Conservation (phyloP, 139 green algal genomes). For the Volvox reticuliferus region DNA sequence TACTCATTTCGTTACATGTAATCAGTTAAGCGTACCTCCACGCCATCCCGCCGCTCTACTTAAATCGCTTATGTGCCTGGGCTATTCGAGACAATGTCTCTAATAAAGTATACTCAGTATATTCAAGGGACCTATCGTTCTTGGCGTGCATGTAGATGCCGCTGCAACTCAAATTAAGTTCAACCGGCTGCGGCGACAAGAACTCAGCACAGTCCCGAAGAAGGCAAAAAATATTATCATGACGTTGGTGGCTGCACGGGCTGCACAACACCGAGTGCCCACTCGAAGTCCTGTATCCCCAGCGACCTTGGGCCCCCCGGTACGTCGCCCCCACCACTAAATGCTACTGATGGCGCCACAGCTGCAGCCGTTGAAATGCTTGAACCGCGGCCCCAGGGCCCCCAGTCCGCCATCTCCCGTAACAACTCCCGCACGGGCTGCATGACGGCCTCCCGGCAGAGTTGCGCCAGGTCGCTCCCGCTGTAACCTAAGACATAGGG, state of each 20-base stretch:
- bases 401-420: not conserved
- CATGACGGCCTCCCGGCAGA: constrained; percentile 69
- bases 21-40: too few species aligned
- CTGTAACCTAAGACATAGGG: constrained; percentile 57
- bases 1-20: too few species aligned
- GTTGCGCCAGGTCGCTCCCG: constrained; percentile 64
- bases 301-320: not conserved
- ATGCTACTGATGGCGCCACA: not conserved
- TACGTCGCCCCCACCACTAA: not conserved
- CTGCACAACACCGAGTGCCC: not conserved
- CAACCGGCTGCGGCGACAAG: too few species aligned
- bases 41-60: too few species aligned
- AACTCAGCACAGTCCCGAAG: too few species aligned
- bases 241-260: not conserved
- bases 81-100: too few species aligned
- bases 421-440: constrained; percentile 68
- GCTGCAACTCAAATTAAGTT: too few species aligned
- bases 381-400: not conserved
- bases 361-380: not conserved
- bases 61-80: too few species aligned
- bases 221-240: too few species aligned
- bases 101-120: too few species aligned
- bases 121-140: too few species aligned
- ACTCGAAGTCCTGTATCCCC: constrained; percentile 19
- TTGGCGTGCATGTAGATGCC: too few species aligned